Percentiles rank a stretch among this genome's conserved stretches.
phyloP scores from a whole-genome alignment of 306 rosid genomes.

The Chamaecrista fasciculata region DNA sequence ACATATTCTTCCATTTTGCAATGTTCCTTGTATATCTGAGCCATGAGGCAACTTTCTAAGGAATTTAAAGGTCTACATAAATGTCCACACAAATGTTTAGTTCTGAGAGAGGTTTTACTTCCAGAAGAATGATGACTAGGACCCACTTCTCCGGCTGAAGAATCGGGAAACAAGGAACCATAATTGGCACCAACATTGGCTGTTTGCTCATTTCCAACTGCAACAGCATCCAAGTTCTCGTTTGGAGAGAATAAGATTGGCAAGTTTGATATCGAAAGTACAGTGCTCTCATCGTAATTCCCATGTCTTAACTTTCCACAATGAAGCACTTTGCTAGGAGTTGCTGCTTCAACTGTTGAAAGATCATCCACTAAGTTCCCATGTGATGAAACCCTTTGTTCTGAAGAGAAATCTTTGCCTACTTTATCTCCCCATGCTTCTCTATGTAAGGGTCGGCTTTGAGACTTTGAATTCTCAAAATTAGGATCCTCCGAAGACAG shows the following conservation, averaged over 20 bases:
- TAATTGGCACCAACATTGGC: conserved; percentile 28
- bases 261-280: conserved; percentile 39
- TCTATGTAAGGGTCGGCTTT: conserved; percentile 23
- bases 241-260: conserved; percentile 13
- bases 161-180: conserved; percentile 25
- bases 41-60: conserved; percentile 76
- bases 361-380: conserved; percentile 28
- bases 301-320: conserved; percentile 25
- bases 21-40: conserved; percentile 60
- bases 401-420: conserved; percentile 25
- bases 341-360: conserved; percentile 30
- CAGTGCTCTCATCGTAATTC: conserved; percentile 28
- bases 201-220: conserved; percentile 31
- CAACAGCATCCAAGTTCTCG: conserved; percentile 26
- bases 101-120: conserved; percentile 42
- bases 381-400: conserved; percentile 34
- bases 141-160: conserved; percentile 37
- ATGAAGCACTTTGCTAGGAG: conserved; percentile 37
- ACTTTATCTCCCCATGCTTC: conserved; percentile 10
- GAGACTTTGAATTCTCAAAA: conserved; percentile 36
- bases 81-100: conserved; percentile 33
- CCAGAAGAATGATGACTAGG: conserved; percentile 27
- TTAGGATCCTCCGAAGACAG: conserved; percentile 44
- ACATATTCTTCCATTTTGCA: conserved; percentile 44
- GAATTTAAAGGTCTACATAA: conserved; percentile 50